Evolutionary conservation across 768 basidiomycete species (phyloP).

Genomic region (Psilocybe cyanescens): DNA sequence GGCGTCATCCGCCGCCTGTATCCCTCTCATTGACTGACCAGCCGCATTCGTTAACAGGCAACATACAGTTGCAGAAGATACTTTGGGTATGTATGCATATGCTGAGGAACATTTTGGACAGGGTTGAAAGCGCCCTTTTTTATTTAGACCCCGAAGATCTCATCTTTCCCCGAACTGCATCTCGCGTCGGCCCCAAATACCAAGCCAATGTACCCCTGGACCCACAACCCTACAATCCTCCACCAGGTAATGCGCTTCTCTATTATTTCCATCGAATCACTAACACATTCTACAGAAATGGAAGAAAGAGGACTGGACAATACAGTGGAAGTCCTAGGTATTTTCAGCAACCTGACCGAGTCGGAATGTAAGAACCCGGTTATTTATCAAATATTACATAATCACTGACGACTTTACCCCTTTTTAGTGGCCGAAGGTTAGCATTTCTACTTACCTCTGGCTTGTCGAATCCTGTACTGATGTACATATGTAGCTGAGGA

Average conservation of each 20-base stretch:
- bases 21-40: neutral
- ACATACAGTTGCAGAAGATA: slow-evolving; percentile 92
- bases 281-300: slow-evolving; percentile 44
- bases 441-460: slow-evolving; percentile 17
- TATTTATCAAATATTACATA: slow-evolving; percentile 18
- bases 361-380: slow-evolving; percentile 60
- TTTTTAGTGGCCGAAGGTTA: slow-evolving; percentile 60
- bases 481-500: slow-evolving; percentile 60
- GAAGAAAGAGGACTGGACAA: slow-evolving; percentile 72
- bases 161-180: slow-evolving; percentile 93
- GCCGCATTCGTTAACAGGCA: slow-evolving; percentile 48
- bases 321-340: slow-evolving; percentile 74
- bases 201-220: slow-evolving; percentile 65
- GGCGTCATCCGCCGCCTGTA: slow-evolving; percentile 26
- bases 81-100: slow-evolving; percentile 61
- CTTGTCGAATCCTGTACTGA: slow-evolving; percentile 7
- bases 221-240: slow-evolving; percentile 42
- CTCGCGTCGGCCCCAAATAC: slow-evolving; percentile 87
- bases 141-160: slow-evolving; percentile 89
- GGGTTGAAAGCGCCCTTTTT: slow-evolving; percentile 26
- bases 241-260: slow-evolving; percentile 36
- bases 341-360: slow-evolving; percentile 64
- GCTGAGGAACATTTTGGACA: neutral
- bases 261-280: neutral
- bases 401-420: slow-evolving; percentile 21